Base-by-base conservation (phyloP, 345 rosid species). In the Xanthoceras sorbifolium region DNA sequence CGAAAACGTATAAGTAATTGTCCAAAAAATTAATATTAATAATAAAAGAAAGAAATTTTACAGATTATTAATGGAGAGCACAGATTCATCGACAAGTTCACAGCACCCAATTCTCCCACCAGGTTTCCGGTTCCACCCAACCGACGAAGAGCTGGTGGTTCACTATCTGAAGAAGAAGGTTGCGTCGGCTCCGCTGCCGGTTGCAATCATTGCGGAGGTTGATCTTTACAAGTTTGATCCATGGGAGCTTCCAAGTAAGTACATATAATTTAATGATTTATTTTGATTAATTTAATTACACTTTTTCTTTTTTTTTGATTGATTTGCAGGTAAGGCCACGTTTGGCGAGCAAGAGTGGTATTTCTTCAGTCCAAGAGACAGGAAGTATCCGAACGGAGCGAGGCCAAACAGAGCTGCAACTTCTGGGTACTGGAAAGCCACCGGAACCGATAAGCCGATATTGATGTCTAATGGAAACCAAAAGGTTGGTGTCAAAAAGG, bases 381-480 rank as follows among this genome's bases (percentile, higher is more conserved):
- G 85, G 71, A 87, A 87, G 54, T 87, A 87, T 29, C 90, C 90
- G 1, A 87, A 85, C 54, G 88, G 90, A 1, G 87, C 88, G 2
- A 72, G 88, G 83, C 90, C 90, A 5, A 87, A 87, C 59, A 71
- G 90, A 59, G 90, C 90, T 2, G 88, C 90, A 23, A 84, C 90
- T 8, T 85, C 90, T 5, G 88, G 90, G 18, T 87, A 87, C 44
- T 87, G 90, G 90, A 87, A 87, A 75, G 90, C 90, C 2, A 87
- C 88, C 0, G 90, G 90, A 20, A 87, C 86, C 0, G 90, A 87
- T 69, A 87, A 85, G 82, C 87, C 87, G 2, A 83, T 87, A 40
- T 55, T 85, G 14, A 75, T 85, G 18, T 82, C 80, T 23, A 67
- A 60, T 11, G 87, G 88, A 26, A 78, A 57, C 25, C 83, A 78